Evolutionary conservation across 768 basidiomycete genomes (phyloP).

Genomic region (Phlegmacium glaucopus): DNA sequence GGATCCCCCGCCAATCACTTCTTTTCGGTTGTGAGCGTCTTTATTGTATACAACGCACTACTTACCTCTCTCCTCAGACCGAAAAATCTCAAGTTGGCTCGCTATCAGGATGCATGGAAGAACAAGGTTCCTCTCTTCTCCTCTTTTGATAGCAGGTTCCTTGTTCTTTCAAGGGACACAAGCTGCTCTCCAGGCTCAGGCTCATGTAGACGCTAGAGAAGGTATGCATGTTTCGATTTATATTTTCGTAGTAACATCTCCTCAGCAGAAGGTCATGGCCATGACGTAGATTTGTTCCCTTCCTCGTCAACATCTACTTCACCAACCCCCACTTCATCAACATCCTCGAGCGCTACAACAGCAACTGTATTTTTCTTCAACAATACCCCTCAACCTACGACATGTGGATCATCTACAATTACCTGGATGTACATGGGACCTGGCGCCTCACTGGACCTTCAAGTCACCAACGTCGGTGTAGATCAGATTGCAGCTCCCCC

Average conservation of each 20-base stretch:
- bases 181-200: too few species aligned
- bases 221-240: neutral
- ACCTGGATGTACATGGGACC: slow-evolving; percentile 39
- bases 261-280: too few species aligned
- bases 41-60: too few species aligned
- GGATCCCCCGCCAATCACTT: too few species aligned
- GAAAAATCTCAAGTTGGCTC: neutral
- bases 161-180: slow-evolving; percentile 23
- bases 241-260: too few species aligned
- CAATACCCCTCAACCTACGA: slow-evolving; percentile 12
- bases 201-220: too few species aligned
- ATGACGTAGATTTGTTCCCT: too few species aligned
- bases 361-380: slow-evolving; percentile 19
- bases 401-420: slow-evolving; percentile 26
- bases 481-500: slow-evolving; percentile 18
- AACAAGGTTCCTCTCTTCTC: slow-evolving; percentile 5
- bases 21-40: too few species aligned
- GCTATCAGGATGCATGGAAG: too few species aligned
- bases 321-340: neutral
- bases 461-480: slow-evolving; percentile 37
- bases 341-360: slow-evolving; percentile 1
- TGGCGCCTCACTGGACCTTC: slow-evolving; percentile 25
- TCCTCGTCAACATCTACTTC: neutral
- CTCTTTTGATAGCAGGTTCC: slow-evolving; percentile 14
- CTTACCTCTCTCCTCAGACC: neutral